phyloP scores from a whole-genome alignment of 371 early-diverging fungal genomes.

The Zopfochytrium polystomum region DNA sequence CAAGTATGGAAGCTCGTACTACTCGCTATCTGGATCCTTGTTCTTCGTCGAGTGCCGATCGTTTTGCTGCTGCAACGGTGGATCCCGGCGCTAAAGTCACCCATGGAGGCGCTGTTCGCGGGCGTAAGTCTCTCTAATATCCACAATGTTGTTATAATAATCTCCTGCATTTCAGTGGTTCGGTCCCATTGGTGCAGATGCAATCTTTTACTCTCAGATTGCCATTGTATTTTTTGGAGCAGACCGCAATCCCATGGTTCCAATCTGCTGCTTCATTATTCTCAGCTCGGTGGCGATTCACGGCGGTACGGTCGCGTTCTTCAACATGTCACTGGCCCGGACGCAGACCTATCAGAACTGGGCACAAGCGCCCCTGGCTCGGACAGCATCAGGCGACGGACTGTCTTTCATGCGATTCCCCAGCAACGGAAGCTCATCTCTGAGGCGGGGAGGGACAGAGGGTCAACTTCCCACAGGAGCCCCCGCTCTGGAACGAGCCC shows the following conservation, averaged over 20 bases:
- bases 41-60: constrained; percentile 81
- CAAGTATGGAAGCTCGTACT: constrained; percentile 73
- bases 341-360: too few species aligned
- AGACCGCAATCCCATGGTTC: constrained; percentile 44
- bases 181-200: constrained; percentile 43
- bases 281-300: constrained; percentile 74
- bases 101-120: constrained; percentile 27
- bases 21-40: constrained; percentile 67
- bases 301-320: constrained; percentile 75
- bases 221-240: constrained; percentile 28
- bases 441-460: too few species aligned
- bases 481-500: too few species aligned
- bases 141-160: neutral
- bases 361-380: too few species aligned
- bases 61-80: constrained; percentile 59
- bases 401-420: too few species aligned
- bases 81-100: constrained; percentile 21
- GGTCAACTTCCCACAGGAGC: too few species aligned
- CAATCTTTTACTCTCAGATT: constrained; percentile 73
- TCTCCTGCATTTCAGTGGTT: constrained; percentile 25
- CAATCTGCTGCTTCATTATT: constrained; percentile 71
- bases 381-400: too few species aligned
- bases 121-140: constrained; percentile 20
- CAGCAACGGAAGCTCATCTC: too few species aligned
- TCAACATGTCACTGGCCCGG: constrained; percentile 17